Conservation (phyloP, 2,329 filamentous ascomycete species). For the Acrocalymma vagum region DNA sequence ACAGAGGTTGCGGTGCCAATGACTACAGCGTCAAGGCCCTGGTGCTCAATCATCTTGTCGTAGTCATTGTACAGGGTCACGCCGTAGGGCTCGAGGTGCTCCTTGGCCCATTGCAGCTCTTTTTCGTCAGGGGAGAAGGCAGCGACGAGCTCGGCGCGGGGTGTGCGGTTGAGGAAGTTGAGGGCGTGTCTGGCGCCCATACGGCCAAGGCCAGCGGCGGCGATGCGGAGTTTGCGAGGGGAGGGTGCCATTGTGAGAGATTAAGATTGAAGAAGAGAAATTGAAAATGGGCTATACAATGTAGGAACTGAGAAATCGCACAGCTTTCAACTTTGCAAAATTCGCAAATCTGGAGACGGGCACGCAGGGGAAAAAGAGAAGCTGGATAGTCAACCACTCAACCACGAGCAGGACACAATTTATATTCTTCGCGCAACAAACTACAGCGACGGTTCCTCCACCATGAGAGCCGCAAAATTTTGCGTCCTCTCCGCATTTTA, state of each 20-base stretch:
- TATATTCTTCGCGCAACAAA: conserved; percentile 7
- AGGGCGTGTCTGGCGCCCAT: conserved; percentile 63
- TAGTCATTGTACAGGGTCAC: conserved; percentile 57
- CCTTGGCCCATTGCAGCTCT: conserved; percentile 56
- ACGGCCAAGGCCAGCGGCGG: conserved; percentile 60
- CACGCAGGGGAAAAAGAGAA: too few species aligned
- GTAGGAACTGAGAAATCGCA: too few species aligned
- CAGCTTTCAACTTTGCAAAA: too few species aligned
- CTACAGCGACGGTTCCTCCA: conserved; percentile 13
- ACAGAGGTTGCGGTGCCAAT: conserved; percentile 45
- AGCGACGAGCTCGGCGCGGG: conserved; percentile 59
- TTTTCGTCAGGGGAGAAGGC: conserved; percentile 57
- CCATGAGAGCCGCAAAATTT: too few species aligned
- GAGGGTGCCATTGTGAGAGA: conserved; percentile 24
- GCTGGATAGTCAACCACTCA: too few species aligned
- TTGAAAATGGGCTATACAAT: too few species aligned
- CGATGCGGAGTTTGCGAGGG: conserved; percentile 48
- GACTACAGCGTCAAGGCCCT: conserved; percentile 54
- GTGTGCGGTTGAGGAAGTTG: conserved; percentile 56
- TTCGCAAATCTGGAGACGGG: too few species aligned
- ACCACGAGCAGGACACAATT: too few species aligned
- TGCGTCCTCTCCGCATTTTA: too few species aligned
- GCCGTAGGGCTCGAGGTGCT: conserved; percentile 55
- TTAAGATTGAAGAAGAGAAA: not conserved
- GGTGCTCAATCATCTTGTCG: conserved; percentile 55